Conservation (phyloP, 1,284 basidiomycete genomes). For the Fomitopsis palustris region DNA sequence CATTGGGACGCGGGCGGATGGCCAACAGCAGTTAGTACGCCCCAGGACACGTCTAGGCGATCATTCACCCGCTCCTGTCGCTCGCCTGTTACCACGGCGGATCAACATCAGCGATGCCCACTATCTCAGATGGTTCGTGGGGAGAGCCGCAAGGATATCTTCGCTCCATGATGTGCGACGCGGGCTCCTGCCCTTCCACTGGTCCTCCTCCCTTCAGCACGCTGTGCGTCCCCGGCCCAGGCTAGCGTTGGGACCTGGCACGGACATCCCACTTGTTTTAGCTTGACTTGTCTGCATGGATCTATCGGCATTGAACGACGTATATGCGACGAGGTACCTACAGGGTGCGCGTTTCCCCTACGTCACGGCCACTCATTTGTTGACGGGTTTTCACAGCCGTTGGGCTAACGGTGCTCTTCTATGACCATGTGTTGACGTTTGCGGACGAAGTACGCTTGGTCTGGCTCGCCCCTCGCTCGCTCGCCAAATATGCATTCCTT, state of each 20-base stretch:
- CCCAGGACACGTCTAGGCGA: background rate
- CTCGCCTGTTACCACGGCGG: background rate
- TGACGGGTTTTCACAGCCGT: constrained; percentile 15
- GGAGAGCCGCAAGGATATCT: background rate
- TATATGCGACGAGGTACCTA: constrained; percentile 6
- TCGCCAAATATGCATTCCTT: constrained; percentile 43
- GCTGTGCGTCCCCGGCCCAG: background rate
- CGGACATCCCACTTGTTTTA: background rate
- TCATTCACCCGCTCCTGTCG: background rate
- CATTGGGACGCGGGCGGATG: no score
- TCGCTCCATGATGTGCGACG: background rate
- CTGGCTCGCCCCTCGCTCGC: constrained; percentile 39
- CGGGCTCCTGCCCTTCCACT: background rate
- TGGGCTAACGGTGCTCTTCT: constrained; percentile 36
- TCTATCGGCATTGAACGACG: constrained; percentile 13
- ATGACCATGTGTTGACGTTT: constrained; percentile 45
- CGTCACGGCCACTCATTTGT: background rate
- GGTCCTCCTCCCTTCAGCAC: background rate
- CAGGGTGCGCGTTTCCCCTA: background rate
- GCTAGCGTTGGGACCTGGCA: background rate
- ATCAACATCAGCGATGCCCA: background rate
- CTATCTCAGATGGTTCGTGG: background rate
- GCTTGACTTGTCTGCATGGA: constrained; percentile 4
- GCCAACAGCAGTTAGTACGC: no score
- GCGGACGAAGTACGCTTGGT: constrained; percentile 42